A percentile compares a stretch with the other conserved stretches of the same genome.
These are phyloP conservation scores for Luffa acutangula DNA, from an alignment of 306 rosid species.

Conservation along the genomic window DNA sequence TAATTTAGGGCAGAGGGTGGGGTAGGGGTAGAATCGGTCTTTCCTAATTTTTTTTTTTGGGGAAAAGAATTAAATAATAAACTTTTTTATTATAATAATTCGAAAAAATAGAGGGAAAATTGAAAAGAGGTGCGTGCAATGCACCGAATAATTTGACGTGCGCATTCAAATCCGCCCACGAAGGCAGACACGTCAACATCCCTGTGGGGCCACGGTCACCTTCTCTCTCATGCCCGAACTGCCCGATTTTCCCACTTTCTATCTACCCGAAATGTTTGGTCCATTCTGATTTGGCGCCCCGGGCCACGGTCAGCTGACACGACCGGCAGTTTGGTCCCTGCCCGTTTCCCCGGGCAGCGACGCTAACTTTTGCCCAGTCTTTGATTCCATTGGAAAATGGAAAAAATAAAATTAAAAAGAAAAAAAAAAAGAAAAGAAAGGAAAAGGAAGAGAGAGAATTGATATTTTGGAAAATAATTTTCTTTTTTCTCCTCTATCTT, in stretches of 20 bases:
- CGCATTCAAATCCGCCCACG: slow-evolving; percentile 25
- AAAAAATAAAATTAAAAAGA: not conserved
- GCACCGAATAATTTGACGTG: slow-evolving; percentile 37
- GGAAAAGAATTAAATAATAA: not conserved
- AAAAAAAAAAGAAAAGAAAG: not conserved
- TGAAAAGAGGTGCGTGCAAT: slow-evolving; percentile 6
- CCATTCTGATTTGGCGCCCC: not conserved
- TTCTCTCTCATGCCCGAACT: slow-evolving; percentile 23
- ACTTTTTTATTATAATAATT: not conserved
- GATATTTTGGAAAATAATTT: not conserved
- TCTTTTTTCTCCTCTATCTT: not conserved
- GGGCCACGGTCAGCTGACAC: slow-evolving; percentile 10
- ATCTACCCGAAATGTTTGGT: slow-evolving; percentile 39
- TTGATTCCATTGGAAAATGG: slow-evolving; percentile 15
- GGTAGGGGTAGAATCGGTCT: slow-evolving; percentile 6
- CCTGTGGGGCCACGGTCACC: slow-evolving; percentile 18
- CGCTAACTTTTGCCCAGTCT: slow-evolving; percentile 15
- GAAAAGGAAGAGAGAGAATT: not conserved
- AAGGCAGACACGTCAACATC: slow-evolving; percentile 34
- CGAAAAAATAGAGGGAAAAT: not conserved
- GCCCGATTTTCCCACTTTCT: slow-evolving; percentile 16
- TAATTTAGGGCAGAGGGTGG: not conserved
- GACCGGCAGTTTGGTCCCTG: not conserved
- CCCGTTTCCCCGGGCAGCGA: slow-evolving; percentile 14
- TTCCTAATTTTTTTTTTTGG: not conserved